Conservation (phyloP, 2,329 filamentous ascomycete genomes). For the Aspergillus floridensis region DNA sequence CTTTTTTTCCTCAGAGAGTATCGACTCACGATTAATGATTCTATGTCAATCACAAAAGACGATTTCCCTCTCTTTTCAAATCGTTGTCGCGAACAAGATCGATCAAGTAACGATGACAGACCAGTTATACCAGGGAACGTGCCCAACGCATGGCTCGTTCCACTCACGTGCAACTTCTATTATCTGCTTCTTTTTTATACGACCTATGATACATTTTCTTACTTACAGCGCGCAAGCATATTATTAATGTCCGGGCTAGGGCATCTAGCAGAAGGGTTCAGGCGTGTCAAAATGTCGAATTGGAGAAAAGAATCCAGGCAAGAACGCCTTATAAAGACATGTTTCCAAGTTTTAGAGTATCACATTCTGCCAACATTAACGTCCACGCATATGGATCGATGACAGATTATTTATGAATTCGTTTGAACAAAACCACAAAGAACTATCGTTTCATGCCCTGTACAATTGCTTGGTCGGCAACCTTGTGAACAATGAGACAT, state of each 20-base stretch:
- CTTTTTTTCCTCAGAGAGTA: constrained; percentile 10
- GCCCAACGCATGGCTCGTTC: constrained; percentile 3
- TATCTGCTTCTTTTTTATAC: not conserved
- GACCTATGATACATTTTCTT: not conserved
- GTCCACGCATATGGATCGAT: constrained; percentile 3
- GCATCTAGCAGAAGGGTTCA: constrained; percentile 13
- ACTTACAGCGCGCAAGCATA: not conserved
- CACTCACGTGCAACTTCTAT: not conserved
- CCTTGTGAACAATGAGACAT: constrained; percentile 14
- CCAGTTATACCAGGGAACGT: not conserved
- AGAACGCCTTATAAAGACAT: no score
- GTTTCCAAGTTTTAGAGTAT: not conserved
- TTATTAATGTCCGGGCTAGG: constrained; percentile 4
- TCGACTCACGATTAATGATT: constrained; percentile 23
- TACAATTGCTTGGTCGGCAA: constrained; percentile 3
- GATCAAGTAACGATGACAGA: not conserved
- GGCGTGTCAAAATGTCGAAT: not conserved
- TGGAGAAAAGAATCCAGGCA: no score
- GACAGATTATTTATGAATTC: not conserved
- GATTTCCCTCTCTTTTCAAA: not conserved
- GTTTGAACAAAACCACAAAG: not conserved
- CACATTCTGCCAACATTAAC: constrained; percentile 8
- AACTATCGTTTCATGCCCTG: not conserved
- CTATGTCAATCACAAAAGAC: not conserved
- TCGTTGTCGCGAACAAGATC: not conserved